Evolutionary conservation across 768 basidiomycete genomes (phyloP), one percentile per base, ranked within the genome.

Genomic region (Hygrophoropsis aurantiaca): DNA sequence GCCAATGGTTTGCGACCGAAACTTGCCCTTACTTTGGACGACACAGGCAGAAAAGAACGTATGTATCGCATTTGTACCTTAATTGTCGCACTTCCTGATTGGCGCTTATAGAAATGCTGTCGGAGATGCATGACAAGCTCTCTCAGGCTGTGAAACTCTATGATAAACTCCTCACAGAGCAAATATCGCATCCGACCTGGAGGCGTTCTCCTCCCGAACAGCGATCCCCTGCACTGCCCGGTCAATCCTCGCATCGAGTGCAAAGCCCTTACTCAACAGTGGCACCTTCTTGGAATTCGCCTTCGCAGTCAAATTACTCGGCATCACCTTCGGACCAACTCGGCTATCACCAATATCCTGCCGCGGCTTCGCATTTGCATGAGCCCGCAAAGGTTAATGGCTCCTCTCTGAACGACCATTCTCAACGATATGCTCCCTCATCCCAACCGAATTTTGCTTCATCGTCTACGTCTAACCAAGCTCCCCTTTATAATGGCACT

Each of bases 121-220:
- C 82, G 6, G 94, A 97, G 40, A 97, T 98, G 93, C 89, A 97
- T 57, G 86, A 88, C 39, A 95, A 97, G 66, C 67, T 99, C 9
- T 89, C 91, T 1, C 82, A 95, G 63, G 93, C 91, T 0, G 92
- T 97, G 37, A 87, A 88, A 60, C 70, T 97, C 3, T 98, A 97
- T 61, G 94, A 97, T 55, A 80, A 86, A 44, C 72, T 97, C 18
- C 71, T 95, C 35, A 93, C 93, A 20, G 80, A 90, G 53, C 90
- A 94, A 60, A 74, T 94, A 10, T 75, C 84, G 2, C 82, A 80
- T 34, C 87, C 87, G 1, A 72, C 80, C 33, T 88, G 87, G 84
- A 71, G 80, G 34, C 64, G 52, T 35, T 44, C 61, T 11, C 49
- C 64, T 32, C 40, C 61, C 60, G 43, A 40, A 47, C 55, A 1